phyloP scores from a whole-genome alignment of 345 rosid genomes.

The Arabidopsis arenosa region DNA sequence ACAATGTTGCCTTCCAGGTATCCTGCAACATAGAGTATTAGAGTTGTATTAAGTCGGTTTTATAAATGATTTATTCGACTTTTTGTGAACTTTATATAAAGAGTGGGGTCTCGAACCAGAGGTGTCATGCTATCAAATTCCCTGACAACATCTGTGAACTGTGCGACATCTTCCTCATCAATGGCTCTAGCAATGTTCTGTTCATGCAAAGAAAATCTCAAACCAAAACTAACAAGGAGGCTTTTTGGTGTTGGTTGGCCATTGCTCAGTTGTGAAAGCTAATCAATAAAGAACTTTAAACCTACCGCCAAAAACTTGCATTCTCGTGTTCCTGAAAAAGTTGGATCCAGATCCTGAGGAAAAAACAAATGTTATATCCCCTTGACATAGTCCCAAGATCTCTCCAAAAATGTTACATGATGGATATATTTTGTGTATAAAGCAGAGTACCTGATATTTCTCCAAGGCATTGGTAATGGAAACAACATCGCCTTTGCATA shows the following conservation, averaged over 20 bases:
- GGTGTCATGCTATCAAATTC: slow-evolving; percentile 91
- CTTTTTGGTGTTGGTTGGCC: too few species aligned
- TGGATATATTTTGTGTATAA: not conserved
- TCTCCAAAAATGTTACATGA: not conserved
- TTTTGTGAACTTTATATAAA: not conserved
- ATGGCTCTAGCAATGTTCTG: slow-evolving; percentile 70
- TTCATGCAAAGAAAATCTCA: not conserved
- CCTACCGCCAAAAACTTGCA: slow-evolving; percentile 61
- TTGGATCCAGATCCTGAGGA: slow-evolving; percentile 80
- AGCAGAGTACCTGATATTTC: slow-evolving; percentile 70
- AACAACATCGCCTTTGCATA: slow-evolving; percentile 80
- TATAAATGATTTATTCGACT: not conserved
- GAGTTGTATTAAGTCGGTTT: not conserved
- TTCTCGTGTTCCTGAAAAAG: slow-evolving; percentile 86
- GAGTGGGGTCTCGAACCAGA: slow-evolving; percentile 51
- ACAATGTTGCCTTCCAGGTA: slow-evolving; percentile 83
- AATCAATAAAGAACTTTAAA: not conserved
- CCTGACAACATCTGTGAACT: slow-evolving; percentile 80
- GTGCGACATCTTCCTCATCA: slow-evolving; percentile 81
- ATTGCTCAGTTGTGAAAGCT: not conserved
- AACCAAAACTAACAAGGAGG: not conserved
- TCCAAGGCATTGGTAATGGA: slow-evolving; percentile 78
- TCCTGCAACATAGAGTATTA: slow-evolving; percentile 58
- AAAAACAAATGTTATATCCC: not conserved
- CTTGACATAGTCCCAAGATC: not conserved